Evolutionary conservation across 2,329 filamentous ascomycete genomes (phyloP), one percentile per base, ranked within the genome.

Genomic region (Fusarium globosum): DNA sequence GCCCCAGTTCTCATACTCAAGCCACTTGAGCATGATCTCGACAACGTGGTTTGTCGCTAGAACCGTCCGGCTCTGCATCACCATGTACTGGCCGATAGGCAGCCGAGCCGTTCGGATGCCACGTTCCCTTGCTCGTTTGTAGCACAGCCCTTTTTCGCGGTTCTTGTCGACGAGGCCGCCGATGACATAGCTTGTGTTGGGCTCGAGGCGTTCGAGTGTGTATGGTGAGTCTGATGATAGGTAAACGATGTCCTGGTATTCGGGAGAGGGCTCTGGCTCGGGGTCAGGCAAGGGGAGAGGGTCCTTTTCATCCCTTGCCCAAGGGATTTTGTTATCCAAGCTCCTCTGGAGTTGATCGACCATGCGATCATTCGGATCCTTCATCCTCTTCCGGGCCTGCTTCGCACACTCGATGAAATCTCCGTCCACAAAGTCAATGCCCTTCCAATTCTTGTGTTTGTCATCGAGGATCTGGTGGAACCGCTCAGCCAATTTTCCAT

Each of bases 161-260:
- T 99, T 99, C 84, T 95, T 95, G 84, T 99, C 96, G 33, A 99
- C 96, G 41, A 99, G 87, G 0, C 96, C 96, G 41, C 96, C 96
- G 63, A 99, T 93, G 71, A 99, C 92, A 82, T 99, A 99, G 66
- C 91, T 96, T 69, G 92, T 95, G 83, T 96, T 92, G 1, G 95
- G 94, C 80, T 95, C 94, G 48, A 99, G 88, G 48, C 93, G 89
- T 11, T 92, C 91, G 36, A 99, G 87, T 0, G 93, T 96, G 75
- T 97, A 88, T 1, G 93, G 91, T n/a, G 94, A 97, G 82, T 99
- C 96, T 21, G 95, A 95, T 13, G 94, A 94, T 9, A 99, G 89
- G 80, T 99, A 99, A 65, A 99, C 89, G 12, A 98, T 86, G 53
- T 85, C 83, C 61, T 78, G 77, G 68, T 81, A 81, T 41, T 80